Evolutionary conservation across 345 rosid species (phyloP).

Genomic region (Sisymbrium irio): DNA sequence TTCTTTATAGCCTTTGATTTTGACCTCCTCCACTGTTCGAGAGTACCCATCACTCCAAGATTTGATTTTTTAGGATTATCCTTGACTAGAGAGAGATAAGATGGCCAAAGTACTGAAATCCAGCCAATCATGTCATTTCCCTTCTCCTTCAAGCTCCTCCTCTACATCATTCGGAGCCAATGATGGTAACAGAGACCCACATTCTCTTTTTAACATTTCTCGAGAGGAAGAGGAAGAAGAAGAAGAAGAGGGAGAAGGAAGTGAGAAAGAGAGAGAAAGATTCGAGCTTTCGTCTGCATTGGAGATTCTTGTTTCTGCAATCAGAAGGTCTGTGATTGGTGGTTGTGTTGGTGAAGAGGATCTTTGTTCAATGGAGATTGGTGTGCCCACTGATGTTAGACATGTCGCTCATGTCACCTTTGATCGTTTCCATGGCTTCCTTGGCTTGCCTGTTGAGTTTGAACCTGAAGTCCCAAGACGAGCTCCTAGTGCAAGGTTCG

Average conservation of each 20-base stretch:
- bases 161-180: conserved; percentile 51
- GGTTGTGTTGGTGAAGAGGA: conserved; percentile 51
- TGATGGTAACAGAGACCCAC: conserved; percentile 45
- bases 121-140: conserved; percentile 72
- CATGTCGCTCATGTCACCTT: conserved; percentile 99
- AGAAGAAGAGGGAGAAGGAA: conserved; percentile 31
- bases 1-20: conserved; percentile 44
- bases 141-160: conserved; percentile 88
- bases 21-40: conserved; percentile 20
- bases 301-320: conserved; percentile 60
- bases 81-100: conserved; percentile 8
- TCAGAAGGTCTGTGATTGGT: conserved; percentile 76
- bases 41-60: conserved; percentile 32
- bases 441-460: conserved; percentile 96
- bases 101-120: conserved; percentile 83
- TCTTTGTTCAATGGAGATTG: conserved; percentile 89
- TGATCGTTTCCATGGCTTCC: conserved; percentile 96
- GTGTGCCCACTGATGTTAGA: conserved; percentile 86
- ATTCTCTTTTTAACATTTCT: conserved; percentile 42
- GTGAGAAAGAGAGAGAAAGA: conserved; percentile 35
- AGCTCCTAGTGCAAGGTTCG: conserved; percentile 93
- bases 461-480: conserved; percentile 95
- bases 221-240: conserved; percentile 37
- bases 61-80: conserved; percentile 30
- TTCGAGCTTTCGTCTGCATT: conserved; percentile 48